Percentiles rank a stretch among this genome's conserved stretches.
These are phyloP conservation scores for Polyplosphaeria fusca DNA, from an alignment of 495 filamentous ascomycete species.

Conservation along the genomic window DNA sequence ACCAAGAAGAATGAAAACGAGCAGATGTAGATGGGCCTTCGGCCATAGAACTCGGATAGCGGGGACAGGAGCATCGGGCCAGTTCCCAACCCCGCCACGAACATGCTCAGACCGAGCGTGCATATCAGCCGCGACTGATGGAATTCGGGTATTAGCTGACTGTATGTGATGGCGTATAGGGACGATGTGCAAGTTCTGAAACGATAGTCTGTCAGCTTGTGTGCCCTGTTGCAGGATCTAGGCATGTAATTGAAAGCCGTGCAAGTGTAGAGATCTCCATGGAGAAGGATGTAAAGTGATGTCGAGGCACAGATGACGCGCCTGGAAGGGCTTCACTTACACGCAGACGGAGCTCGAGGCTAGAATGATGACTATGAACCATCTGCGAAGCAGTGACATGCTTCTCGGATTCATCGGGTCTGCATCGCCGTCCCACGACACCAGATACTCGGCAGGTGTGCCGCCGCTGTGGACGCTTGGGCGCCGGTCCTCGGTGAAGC, in stretches of 20 bases:
- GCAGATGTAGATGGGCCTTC: constrained; percentile 75
- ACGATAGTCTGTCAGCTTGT: constrained; percentile 7
- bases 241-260: too few species aligned
- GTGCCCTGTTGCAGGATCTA: neutral
- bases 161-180: constrained; percentile 83
- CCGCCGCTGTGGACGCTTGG: constrained; percentile 24
- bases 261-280: too few species aligned
- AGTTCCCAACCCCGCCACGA: constrained; percentile 50
- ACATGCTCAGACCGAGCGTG: constrained; percentile 34
- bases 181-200: constrained; percentile 80
- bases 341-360: constrained; percentile 74
- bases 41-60: constrained; percentile 78
- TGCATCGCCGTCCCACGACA: constrained; percentile 66
- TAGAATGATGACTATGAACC: constrained; percentile 73
- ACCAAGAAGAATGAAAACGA: constrained; percentile 78
- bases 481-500: constrained; percentile 23
- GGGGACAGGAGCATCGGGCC: constrained; percentile 71
- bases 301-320: neutral
- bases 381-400: constrained; percentile 65
- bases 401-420: constrained; percentile 73
- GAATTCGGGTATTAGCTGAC: constrained; percentile 77
- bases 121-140: constrained; percentile 59
- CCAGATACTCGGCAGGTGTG: constrained; percentile 49
- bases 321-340: constrained; percentile 57
- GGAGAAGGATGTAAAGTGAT: neutral